Percentiles rank a stretch among this genome's conserved stretches.
Conservation (phyloP, 306 rosid species). For the Sechiopsis laciniata region DNA sequence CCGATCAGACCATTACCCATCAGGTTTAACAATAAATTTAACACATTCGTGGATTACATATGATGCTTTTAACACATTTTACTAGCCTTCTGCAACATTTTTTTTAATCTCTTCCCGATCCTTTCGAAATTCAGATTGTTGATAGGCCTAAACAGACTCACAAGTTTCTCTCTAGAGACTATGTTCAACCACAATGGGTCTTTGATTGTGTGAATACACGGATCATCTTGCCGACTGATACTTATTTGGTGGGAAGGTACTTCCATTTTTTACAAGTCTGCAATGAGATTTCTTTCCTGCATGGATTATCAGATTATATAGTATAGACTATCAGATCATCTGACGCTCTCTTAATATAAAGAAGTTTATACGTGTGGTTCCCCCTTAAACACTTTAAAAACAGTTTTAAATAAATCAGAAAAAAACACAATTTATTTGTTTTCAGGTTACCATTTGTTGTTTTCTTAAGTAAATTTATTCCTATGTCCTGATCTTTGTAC, state of each 20-base stretch:
- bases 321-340: not conserved
- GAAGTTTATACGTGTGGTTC: not conserved
- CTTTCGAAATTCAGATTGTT: conserved; percentile 52
- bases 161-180: conserved; percentile 63
- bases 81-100: conserved; percentile 14
- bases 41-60: conserved; percentile 2
- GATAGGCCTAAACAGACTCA: conserved; percentile 73
- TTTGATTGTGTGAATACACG: conserved; percentile 77
- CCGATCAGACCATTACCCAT: conserved; percentile 68
- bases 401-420: not conserved
- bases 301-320: not conserved
- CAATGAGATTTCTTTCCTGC: not conserved
- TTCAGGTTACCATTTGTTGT: not conserved
- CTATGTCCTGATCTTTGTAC: not conserved
- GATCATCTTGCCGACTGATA: conserved; percentile 63
- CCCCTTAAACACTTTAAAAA: not conserved
- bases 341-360: not conserved
- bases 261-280: not conserved
- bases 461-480: not conserved
- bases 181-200: conserved; percentile 96
- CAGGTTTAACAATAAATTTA: conserved; percentile 45
- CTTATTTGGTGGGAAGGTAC: conserved; percentile 83
- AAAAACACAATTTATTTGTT: not conserved
- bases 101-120: conserved; percentile 4
- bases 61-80: not conserved